These are phyloP conservation scores for Daldinia vernicosa DNA, from an alignment of 495 filamentous ascomycete genomes.

Conservation along the genomic window DNA sequence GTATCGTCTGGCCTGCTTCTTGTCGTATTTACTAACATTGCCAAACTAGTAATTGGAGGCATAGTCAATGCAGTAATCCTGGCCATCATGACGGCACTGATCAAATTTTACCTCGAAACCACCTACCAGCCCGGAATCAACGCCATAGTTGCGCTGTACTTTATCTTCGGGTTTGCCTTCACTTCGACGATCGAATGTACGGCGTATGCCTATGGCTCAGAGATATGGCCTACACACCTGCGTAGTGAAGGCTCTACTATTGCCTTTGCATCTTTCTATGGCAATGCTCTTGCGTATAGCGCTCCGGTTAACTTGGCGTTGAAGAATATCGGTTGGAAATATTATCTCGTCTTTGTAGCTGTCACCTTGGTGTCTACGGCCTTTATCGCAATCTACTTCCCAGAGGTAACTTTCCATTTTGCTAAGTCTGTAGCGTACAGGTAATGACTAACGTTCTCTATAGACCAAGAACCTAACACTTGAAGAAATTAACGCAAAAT, in stretches of 20 bases:
- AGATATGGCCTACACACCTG: slow-evolving; percentile 28
- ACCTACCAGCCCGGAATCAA: background rate
- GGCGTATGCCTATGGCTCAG: slow-evolving; percentile 25
- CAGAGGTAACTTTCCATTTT: background rate
- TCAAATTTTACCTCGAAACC: slow-evolving; percentile 17
- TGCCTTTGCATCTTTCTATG: slow-evolving; percentile 19
- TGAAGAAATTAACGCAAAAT: background rate
- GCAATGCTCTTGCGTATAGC: slow-evolving; percentile 24
- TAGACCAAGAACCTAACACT: background rate
- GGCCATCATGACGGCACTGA: slow-evolving; percentile 14
- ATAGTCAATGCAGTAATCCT: slow-evolving; percentile 13
- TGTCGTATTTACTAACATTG: background rate
- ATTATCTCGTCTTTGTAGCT: background rate
- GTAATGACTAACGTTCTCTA: background rate
- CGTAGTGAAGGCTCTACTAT: slow-evolving; percentile 30
- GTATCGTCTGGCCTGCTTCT: background rate
- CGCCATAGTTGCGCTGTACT: background rate
- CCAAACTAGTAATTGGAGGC: slow-evolving; percentile 17
- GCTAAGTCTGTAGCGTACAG: background rate
- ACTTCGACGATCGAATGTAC: slow-evolving; percentile 24
- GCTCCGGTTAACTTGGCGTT: slow-evolving; percentile 24
- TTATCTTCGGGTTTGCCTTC: slow-evolving; percentile 5
- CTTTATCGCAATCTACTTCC: background rate
- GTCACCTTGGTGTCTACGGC: background rate
- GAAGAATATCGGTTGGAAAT: slow-evolving; percentile 16